phyloP scores from a whole-genome alignment of 352 stramenopile species.

The Globisporangium irregulare region DNA sequence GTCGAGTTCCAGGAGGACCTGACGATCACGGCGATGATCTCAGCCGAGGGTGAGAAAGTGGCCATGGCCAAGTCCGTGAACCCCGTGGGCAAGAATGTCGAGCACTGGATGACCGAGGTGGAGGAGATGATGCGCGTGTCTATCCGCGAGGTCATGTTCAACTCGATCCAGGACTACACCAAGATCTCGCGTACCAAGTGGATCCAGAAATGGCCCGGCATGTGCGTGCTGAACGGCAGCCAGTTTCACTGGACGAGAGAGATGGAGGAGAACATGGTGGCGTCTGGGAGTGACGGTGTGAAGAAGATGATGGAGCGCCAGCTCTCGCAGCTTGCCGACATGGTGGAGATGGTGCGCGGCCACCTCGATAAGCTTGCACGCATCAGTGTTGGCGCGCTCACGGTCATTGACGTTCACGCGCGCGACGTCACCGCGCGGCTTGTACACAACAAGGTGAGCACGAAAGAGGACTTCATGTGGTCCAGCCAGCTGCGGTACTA shows the following conservation, averaged over 20 bases:
- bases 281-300: constrained; percentile 81
- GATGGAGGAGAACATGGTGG: constrained; percentile 88
- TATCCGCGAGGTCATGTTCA: constrained; percentile 91
- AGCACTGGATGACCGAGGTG: constrained; percentile 95
- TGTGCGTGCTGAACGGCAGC: constrained; percentile 94
- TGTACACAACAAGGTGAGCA: constrained; percentile 77
- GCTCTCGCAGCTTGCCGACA: constrained; percentile 90
- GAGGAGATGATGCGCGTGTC: constrained; percentile 91
- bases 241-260: constrained; percentile 95
- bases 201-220: constrained; percentile 94
- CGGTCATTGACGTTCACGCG: constrained; percentile 95
- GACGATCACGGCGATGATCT: constrained; percentile 92
- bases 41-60: constrained; percentile 88
- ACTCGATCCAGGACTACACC: constrained; percentile 90
- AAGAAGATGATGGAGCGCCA: constrained; percentile 90
- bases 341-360: constrained; percentile 91
- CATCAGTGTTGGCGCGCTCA: constrained; percentile 91
- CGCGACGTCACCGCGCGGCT: constrained; percentile 91
- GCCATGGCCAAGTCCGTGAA: constrained; percentile 83
- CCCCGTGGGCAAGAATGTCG: constrained; percentile 93
- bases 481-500: constrained; percentile 94
- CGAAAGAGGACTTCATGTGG: constrained; percentile 94
- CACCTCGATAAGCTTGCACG: constrained; percentile 89
- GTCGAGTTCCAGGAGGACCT: constrained; percentile 91
- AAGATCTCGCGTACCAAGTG: constrained; percentile 89